phyloP scores from a whole-genome alignment of 768 basidiomycete species.

The Mycena albidolilacea region DNA sequence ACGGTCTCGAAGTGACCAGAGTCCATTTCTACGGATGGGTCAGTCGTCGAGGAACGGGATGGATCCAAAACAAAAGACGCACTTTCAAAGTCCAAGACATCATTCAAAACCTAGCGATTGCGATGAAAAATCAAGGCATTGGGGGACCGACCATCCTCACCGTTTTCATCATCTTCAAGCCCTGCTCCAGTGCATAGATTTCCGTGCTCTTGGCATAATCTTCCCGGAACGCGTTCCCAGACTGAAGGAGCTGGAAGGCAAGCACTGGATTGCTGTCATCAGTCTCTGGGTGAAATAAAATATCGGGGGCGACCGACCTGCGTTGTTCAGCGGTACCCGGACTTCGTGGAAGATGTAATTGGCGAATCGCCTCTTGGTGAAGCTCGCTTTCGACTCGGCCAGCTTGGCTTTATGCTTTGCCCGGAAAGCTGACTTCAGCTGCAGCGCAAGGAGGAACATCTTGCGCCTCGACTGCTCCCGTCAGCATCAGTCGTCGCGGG shows the following conservation, averaged over 20 bases:
- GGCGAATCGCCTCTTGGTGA: slow-evolving; percentile 57
- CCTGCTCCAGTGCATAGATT: slow-evolving; percentile 57
- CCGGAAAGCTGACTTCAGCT: slow-evolving; percentile 40
- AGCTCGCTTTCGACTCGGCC: slow-evolving; percentile 51
- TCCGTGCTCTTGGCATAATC: slow-evolving; percentile 52
- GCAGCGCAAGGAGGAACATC: slow-evolving; percentile 56
- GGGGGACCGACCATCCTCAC: background rate
- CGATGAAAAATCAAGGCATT: background rate
- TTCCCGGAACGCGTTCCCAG: slow-evolving; percentile 52
- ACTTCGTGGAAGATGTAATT: slow-evolving; percentile 66
- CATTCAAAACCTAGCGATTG: slow-evolving; percentile 53
- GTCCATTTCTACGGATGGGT: slow-evolving; percentile 51
- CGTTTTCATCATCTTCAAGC: slow-evolving; percentile 55
- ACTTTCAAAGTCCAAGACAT: slow-evolving; percentile 53
- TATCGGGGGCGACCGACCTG: slow-evolving; percentile 41
- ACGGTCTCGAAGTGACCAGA: slow-evolving; percentile 49
- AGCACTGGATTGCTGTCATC: slow-evolving; percentile 44
- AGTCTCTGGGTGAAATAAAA: background rate
- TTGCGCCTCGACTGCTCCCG: slow-evolving; percentile 48
- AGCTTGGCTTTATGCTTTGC: slow-evolving; percentile 54
- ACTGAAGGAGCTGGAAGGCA: slow-evolving; percentile 62
- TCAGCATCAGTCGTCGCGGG: background rate
- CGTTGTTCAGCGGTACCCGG: slow-evolving; percentile 67
- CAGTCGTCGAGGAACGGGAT: background rate
- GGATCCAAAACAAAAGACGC: slow-evolving; percentile 9